phyloP scores from a whole-genome alignment of 352 stramenopile genomes.

The Phytophthora aleatoria region DNA sequence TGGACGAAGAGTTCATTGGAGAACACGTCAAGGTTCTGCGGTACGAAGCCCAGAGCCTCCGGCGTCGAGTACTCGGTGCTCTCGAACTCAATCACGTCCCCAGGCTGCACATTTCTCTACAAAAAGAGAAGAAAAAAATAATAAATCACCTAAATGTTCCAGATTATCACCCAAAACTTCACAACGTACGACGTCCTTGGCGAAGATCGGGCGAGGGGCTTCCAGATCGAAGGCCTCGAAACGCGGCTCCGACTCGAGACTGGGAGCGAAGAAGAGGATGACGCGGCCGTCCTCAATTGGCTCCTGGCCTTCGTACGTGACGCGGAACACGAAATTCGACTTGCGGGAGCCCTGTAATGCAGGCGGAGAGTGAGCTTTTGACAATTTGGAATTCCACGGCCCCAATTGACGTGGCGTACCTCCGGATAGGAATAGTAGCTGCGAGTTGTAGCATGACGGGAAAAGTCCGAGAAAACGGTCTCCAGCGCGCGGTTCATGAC shows the following conservation, averaged over 20 bases:
- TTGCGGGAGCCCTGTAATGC: constrained; percentile 42
- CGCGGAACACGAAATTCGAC: constrained; percentile 56
- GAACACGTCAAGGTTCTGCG: constrained; percentile 55
- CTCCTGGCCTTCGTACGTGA: constrained; percentile 47
- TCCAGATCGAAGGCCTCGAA: constrained; percentile 67
- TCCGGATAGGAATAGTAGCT: constrained; percentile 73
- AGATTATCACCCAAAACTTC: constrained; percentile 7
- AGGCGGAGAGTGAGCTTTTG: constrained; percentile 6
- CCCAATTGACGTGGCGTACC: constrained; percentile 23
- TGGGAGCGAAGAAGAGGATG: constrained; percentile 67
- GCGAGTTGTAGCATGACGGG: constrained; percentile 37
- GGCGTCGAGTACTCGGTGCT: constrained; percentile 63
- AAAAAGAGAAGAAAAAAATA: constrained; percentile 5
- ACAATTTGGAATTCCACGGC: neutral
- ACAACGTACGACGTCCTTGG: constrained; percentile 59
- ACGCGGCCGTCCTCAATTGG: constrained; percentile 52
- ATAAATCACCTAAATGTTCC: neutral
- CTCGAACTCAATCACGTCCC: constrained; percentile 69
- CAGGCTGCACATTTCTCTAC: constrained; percentile 51
- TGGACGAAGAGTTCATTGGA: constrained; percentile 56
- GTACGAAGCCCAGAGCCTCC: constrained; percentile 65
- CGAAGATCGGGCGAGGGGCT: constrained; percentile 61
- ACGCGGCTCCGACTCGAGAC: constrained; percentile 46
- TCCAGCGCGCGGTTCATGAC: constrained; percentile 76
- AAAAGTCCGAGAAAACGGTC: constrained; percentile 68